phyloP scores from a whole-genome alignment of 108 stramenopile species.

The Stephanodiscus minutulus region DNA sequence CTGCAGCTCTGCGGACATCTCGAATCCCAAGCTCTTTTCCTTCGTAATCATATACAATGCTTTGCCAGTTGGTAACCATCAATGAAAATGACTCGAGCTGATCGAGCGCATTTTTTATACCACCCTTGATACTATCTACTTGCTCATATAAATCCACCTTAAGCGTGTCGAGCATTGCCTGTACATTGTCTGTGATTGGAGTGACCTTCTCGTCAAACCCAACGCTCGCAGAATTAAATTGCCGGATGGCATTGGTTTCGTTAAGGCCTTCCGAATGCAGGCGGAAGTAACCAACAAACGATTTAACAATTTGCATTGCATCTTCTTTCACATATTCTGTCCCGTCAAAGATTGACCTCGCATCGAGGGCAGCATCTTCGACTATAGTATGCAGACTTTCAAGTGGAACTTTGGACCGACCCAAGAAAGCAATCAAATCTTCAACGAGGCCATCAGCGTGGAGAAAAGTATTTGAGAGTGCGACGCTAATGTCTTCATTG shows the following conservation, averaged over 20 bases:
- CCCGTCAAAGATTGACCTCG: constrained; percentile 41
- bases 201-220: constrained; percentile 43
- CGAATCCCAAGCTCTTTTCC: constrained; percentile 34
- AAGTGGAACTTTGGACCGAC: constrained; percentile 42
- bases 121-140: constrained; percentile 39
- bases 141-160: constrained; percentile 46
- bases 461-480: constrained; percentile 39
- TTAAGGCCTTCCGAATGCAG: constrained; percentile 42
- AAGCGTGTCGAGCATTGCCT: constrained; percentile 49
- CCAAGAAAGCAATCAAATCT: constrained; percentile 43
- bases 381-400: constrained; percentile 38
- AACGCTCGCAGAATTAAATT: constrained; percentile 30
- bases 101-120: constrained; percentile 22
- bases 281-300: constrained; percentile 32
- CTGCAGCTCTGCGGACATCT: constrained; percentile 19
- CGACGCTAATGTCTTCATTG: constrained; percentile 51
- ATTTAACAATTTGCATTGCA: constrained; percentile 37
- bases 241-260: constrained; percentile 15
- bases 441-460: constrained; percentile 38
- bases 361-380: constrained; percentile 44
- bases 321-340: constrained; percentile 47
- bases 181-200: constrained; percentile 43
- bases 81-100: constrained; percentile 38
- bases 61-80: constrained; percentile 25
- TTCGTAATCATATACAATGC: constrained; percentile 29